These are phyloP conservation scores for Hypoxylon sp. DNA, from an alignment of 2,329 filamentous ascomycete genomes.

Conservation along the genomic window DNA sequence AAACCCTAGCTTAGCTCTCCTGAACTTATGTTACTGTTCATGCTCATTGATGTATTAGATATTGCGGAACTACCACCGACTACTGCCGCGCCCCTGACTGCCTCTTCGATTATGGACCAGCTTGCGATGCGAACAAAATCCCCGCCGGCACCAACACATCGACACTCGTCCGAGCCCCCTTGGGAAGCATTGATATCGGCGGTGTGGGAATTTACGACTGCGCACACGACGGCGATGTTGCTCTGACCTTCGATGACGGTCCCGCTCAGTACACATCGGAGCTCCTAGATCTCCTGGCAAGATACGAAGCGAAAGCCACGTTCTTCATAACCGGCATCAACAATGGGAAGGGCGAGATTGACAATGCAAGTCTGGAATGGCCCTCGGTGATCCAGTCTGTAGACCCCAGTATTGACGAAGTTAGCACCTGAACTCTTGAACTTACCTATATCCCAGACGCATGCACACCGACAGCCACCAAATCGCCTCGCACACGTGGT, in stretches of 20 bases:
- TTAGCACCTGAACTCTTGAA: not conserved
- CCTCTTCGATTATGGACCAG: conserved; percentile 66
- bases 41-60: conserved; percentile 50
- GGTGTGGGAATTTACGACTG: conserved; percentile 65
- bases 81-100: conserved; percentile 71
- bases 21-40: conserved; percentile 3
- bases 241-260: conserved; percentile 74
- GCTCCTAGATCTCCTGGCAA: conserved; percentile 67
- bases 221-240: conserved; percentile 65
- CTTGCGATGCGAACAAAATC: conserved; percentile 66
- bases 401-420: conserved; percentile 40
- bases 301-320: conserved; percentile 69
- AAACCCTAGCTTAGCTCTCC: not conserved
- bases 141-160: conserved; percentile 65
- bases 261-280: conserved; percentile 68
- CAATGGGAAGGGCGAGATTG: conserved; percentile 64
- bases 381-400: conserved; percentile 55
- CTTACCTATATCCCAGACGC: conserved; percentile 43
- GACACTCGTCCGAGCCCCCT: conserved; percentile 58
- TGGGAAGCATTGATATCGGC: conserved; percentile 65
- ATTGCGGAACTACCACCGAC: conserved; percentile 62
- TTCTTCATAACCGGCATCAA: conserved; percentile 72
- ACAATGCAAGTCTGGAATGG: conserved; percentile 57
- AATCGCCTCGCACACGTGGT: conserved; percentile 67
- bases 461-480: conserved; percentile 66